phyloP scores from a whole-genome alignment of 345 rosid genomes.

The Citrus glauca region DNA sequence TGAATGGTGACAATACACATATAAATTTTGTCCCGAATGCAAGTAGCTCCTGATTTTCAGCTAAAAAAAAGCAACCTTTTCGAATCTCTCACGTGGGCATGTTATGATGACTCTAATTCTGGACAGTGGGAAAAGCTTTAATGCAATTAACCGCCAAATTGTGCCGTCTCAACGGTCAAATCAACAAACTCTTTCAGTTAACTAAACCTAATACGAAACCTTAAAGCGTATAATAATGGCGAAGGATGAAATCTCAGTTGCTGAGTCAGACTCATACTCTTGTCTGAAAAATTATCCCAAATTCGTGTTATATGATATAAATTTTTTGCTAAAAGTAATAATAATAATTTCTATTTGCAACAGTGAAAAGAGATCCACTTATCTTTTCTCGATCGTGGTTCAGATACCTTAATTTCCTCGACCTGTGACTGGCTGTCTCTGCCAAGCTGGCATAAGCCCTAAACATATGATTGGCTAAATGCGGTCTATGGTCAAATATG shows the following conservation, averaged over 20 bases:
- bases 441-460: conserved; percentile 51
- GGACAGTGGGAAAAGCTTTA: neutral
- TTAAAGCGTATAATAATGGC: conserved; percentile 5
- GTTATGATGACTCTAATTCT: conserved; percentile 1
- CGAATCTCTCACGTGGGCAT: neutral
- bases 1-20: neutral
- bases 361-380: neutral
- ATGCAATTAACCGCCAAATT: neutral
- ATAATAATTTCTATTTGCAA: conserved; percentile 14
- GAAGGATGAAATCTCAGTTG: conserved; percentile 30
- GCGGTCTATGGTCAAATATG: conserved; percentile 22
- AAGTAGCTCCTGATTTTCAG: neutral
- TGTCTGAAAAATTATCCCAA: neutral
- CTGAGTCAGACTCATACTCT: conserved; percentile 25
- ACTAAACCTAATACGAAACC: conserved; percentile 58
- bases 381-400: conserved; percentile 5
- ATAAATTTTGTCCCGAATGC: too few relatives aligned
- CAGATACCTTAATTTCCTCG: conserved; percentile 88
- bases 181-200: conserved; percentile 45
- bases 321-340: neutral
- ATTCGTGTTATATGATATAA: conserved; percentile 11
- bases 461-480: conserved; percentile 52
- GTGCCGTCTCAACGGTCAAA: conserved; percentile 30
- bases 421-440: conserved; percentile 67
- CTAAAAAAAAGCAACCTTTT: neutral